Percentiles rank a stretch among this genome's conserved stretches.
phyloP scores from a whole-genome alignment of 371 early-diverging fungal species.

The Capniomyces stellatus region DNA sequence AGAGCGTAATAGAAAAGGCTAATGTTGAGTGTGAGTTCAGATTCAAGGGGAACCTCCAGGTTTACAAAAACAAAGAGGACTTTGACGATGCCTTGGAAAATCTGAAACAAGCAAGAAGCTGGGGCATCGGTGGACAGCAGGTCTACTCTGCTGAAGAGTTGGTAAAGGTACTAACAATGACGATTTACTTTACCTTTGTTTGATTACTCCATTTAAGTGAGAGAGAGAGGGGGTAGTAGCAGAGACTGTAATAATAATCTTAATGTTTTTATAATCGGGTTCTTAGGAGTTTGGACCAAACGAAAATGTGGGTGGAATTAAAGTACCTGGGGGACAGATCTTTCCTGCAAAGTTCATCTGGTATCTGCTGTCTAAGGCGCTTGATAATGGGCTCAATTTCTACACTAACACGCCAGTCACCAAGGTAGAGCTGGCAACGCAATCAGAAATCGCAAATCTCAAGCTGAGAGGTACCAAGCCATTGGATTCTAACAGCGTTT shows the following conservation, averaged over 20 bases:
- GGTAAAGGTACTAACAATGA: neutral
- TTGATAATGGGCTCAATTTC: constrained; percentile 6
- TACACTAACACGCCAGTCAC: constrained; percentile 10
- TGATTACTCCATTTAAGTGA: neutral
- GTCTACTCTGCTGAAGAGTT: constrained; percentile 1
- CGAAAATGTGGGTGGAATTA: constrained; percentile 1
- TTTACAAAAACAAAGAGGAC: neutral
- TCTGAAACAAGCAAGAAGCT: constrained; percentile 1
- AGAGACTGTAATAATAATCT: too few species aligned
- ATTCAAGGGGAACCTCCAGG: constrained; percentile 2
- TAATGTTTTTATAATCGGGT: too few species aligned
- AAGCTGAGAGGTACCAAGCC: neutral
- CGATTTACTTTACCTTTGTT: neutral
- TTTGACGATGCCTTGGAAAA: neutral
- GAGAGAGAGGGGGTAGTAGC: too few species aligned
- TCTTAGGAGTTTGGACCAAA: constrained; percentile 1
- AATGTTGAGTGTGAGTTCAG: constrained; percentile 6
- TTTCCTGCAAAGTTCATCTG: constrained; percentile 10
- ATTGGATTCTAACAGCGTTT: neutral
- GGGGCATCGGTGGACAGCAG: constrained; percentile 1
- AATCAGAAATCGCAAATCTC: neutral
- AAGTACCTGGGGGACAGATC: constrained; percentile 7
- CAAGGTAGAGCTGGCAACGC: neutral
- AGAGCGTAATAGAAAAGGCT: neutral
- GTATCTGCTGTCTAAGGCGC: constrained; percentile 3